phyloP scores from a whole-genome alignment of 2,329 filamentous ascomycete genomes.

The Neofusicoccum umdonicola region DNA sequence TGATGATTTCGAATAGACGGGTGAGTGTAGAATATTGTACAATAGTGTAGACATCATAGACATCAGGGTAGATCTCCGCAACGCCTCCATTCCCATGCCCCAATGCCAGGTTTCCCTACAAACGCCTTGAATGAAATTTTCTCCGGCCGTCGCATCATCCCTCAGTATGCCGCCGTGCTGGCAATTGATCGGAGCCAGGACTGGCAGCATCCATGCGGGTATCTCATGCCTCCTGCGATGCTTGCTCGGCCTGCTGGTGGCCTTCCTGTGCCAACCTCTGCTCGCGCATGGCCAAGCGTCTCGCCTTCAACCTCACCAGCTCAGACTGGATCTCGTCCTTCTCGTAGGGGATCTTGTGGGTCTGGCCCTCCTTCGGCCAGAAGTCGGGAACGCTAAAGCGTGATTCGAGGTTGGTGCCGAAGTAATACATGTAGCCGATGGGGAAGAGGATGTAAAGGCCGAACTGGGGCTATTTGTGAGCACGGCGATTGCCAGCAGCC shows the following conservation, averaged over 20 bases:
- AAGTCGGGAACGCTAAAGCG: conserved; percentile 81
- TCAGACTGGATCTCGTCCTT: conserved; percentile 81
- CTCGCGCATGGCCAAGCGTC: conserved; percentile 47
- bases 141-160: background rate
- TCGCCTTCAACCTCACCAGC: conserved; percentile 65
- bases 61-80: conserved; percentile 20
- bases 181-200: background rate
- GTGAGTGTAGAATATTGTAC: conserved; percentile 11
- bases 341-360: conserved; percentile 73
- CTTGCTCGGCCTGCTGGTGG: background rate
- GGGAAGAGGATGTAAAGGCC: conserved; percentile 99
- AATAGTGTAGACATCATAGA: background rate
- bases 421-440: conserved; percentile 99
- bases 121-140: conserved; percentile 11
- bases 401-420: conserved; percentile 94
- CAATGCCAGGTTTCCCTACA: background rate
- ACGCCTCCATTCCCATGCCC: conserved; percentile 8
- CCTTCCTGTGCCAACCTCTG: conserved; percentile 44
- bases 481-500: conserved; percentile 7
- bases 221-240: background rate
- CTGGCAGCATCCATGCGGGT: background rate
- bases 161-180: background rate
- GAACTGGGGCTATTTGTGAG: conserved; percentile 55
- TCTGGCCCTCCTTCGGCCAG: conserved; percentile 82
- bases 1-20: conserved; percentile 8